Percentiles rank a stretch among this genome's conserved stretches.
Evolutionary conservation across 2,329 filamentous ascomycete genomes (phyloP).

Genomic region (Botryotinia calthae): DNA sequence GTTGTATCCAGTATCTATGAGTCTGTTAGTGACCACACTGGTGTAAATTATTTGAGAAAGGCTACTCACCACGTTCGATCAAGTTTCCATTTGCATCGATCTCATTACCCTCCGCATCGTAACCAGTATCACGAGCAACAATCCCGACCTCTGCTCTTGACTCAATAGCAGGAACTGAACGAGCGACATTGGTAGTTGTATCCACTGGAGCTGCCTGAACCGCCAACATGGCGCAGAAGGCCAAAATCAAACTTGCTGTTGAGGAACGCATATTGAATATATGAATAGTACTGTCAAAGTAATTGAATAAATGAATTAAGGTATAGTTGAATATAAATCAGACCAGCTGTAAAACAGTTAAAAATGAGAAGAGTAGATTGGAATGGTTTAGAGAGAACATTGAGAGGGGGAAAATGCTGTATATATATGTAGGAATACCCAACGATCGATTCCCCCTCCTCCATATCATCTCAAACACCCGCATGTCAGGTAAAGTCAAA

Average conservation of each 20-base stretch:
- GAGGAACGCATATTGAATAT: slow-evolving; percentile 31
- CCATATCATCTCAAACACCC: slow-evolving; percentile 13
- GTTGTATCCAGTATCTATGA: neutral
- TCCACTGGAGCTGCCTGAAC: slow-evolving; percentile 29
- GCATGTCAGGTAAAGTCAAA: neutral
- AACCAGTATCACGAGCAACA: neutral
- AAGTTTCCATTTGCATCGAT: neutral
- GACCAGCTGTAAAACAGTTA: slow-evolving; percentile 13
- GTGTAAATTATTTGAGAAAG: neutral
- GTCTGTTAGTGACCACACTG: neutral
- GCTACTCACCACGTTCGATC: neutral
- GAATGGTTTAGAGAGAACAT: neutral
- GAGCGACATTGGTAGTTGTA: slow-evolving; percentile 14
- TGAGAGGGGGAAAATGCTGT: neutral
- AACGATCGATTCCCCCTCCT: neutral
- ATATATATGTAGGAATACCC: slow-evolving; percentile 6
- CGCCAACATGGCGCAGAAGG: slow-evolving; percentile 31
- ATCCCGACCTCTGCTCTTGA: neutral
- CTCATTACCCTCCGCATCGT: neutral
- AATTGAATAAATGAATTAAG: neutral
- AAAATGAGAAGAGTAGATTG: neutral
- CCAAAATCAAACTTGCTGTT: slow-evolving; percentile 31
- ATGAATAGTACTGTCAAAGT: slow-evolving; percentile 12
- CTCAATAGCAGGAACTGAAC: slow-evolving; percentile 17
- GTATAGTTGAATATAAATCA: slow-evolving; percentile 11